A percentile compares a stretch with the other conserved stretches of the same genome.
phyloP scores from a whole-genome alignment of 1,284 basidiomycete genomes.

The Trichosporon faecale region DNA sequence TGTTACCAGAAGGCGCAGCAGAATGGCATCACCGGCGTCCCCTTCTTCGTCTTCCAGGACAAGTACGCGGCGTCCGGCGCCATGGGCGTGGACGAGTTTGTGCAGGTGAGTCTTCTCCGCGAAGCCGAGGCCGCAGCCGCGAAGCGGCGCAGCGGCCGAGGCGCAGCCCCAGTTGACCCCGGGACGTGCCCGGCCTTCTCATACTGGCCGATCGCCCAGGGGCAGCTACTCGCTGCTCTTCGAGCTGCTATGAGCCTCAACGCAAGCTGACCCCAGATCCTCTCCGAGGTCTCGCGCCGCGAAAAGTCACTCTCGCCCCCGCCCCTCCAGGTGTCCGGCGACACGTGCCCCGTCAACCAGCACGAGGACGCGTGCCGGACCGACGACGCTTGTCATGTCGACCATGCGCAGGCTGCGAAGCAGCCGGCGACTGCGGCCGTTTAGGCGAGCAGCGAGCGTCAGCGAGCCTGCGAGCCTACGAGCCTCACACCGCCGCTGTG shows the following conservation, averaged over 20 bases:
- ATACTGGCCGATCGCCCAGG: too few relatives aligned
- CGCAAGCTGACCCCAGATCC: neutral
- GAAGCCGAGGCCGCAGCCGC: neutral
- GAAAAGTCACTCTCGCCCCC: slow-evolving; percentile 10
- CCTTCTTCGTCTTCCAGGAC: slow-evolving; percentile 53
- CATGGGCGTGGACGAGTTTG: slow-evolving; percentile 55
- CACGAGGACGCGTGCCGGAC: neutral
- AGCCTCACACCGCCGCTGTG: too few relatives aligned
- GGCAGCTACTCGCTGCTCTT: neutral
- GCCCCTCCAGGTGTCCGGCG: slow-evolving; percentile 1
- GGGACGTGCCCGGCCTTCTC: too few relatives aligned
- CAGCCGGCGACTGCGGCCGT: neutral
- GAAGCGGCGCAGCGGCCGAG: too few relatives aligned
- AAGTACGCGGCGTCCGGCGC: slow-evolving; percentile 52
- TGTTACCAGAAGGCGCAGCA: slow-evolving; percentile 39
- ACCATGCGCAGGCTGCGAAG: neutral
- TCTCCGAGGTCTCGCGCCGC: slow-evolving; percentile 16
- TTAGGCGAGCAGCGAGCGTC: neutral
- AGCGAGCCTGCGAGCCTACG: too few relatives aligned
- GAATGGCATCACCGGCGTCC: slow-evolving; percentile 54
- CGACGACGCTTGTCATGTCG: neutral
- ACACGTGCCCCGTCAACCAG: slow-evolving; percentile 8
- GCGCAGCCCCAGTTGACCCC: too few relatives aligned
- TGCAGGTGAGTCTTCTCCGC: slow-evolving; percentile 44
- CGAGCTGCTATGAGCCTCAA: neutral